A percentile compares a stretch with the other conserved stretches of the same genome.
These are phyloP conservation scores for Salix udensis DNA, from an alignment of 345 rosid genomes.

Conservation along the genomic window DNA sequence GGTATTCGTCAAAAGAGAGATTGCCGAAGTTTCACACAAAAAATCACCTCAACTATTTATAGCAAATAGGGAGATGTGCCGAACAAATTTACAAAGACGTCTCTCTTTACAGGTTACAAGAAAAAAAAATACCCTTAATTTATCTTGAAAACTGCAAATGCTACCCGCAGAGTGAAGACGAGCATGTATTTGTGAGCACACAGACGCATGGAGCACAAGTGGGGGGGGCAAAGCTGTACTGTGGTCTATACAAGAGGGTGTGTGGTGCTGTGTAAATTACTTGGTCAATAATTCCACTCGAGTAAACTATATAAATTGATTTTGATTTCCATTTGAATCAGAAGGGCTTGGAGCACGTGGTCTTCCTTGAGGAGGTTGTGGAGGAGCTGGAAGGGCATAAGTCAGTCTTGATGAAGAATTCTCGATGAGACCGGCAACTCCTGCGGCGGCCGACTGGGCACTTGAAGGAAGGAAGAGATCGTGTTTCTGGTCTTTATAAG, in stretches of 20 bases:
- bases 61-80: conserved; percentile 13
- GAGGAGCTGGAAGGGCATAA: conserved; percentile 79
- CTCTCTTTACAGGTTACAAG: conserved; percentile 19
- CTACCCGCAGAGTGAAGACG: not conserved
- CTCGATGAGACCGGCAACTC: conserved; percentile 95
- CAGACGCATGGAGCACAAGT: not conserved
- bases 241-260: conserved; percentile 27
- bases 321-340: conserved; percentile 38
- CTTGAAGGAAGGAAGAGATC: conserved; percentile 95
- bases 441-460: conserved; percentile 88
- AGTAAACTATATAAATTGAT: conserved; percentile 23
- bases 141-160: conserved; percentile 2
- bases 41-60: conserved; percentile 20
- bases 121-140: not conserved
- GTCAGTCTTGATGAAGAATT: conserved; percentile 71
- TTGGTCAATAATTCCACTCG: conserved; percentile 7
- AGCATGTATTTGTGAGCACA: not conserved
- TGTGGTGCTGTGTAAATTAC: conserved; percentile 1
- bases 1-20: not conserved
- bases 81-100: conserved; percentile 28
- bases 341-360: conserved; percentile 25
- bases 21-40: conserved; percentile 8
- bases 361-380: conserved; percentile 36
- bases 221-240: conserved; percentile 38
- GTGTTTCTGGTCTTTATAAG: conserved; percentile 95